phyloP scores from a whole-genome alignment of 164 flowering plant species.

The Macadamia integrifolia region DNA sequence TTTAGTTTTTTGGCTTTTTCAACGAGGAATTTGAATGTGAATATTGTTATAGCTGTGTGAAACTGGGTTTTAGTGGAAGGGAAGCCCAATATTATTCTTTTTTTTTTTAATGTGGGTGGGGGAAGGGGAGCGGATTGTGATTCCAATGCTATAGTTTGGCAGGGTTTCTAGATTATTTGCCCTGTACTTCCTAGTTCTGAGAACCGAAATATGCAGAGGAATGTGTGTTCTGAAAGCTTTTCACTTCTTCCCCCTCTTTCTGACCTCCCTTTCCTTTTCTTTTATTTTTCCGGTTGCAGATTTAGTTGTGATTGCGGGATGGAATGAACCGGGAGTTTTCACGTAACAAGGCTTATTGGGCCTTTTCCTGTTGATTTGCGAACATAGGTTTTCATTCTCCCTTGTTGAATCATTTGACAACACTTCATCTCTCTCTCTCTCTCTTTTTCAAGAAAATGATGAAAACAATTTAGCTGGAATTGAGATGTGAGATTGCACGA shows the following conservation, averaged over 20 bases:
- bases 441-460: background rate
- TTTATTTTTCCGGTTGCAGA: conserved; percentile 6
- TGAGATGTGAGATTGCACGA: conserved; percentile 9
- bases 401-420: background rate
- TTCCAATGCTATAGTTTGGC: no score
- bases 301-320: background rate
- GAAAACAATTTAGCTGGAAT: conserved; percentile 8
- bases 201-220: background rate
- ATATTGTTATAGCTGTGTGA: background rate
- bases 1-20: background rate
- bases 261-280: background rate
- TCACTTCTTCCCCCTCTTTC: background rate
- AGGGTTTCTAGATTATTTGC: no score
- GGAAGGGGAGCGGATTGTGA: background rate
- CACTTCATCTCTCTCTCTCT: background rate
- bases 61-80: no score
- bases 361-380: background rate
- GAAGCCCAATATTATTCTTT: no score
- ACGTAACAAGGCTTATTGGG: background rate
- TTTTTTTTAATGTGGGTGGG: background rate
- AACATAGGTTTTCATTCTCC: background rate
- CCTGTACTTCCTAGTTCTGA: background rate
- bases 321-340: background rate
- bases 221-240: background rate
- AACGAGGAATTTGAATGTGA: background rate